A percentile compares a stretch with the other conserved stretches of the same genome.
phyloP scores from a whole-genome alignment of 2,329 filamentous ascomycete species.

The Paracoccidioides lutzii region DNA sequence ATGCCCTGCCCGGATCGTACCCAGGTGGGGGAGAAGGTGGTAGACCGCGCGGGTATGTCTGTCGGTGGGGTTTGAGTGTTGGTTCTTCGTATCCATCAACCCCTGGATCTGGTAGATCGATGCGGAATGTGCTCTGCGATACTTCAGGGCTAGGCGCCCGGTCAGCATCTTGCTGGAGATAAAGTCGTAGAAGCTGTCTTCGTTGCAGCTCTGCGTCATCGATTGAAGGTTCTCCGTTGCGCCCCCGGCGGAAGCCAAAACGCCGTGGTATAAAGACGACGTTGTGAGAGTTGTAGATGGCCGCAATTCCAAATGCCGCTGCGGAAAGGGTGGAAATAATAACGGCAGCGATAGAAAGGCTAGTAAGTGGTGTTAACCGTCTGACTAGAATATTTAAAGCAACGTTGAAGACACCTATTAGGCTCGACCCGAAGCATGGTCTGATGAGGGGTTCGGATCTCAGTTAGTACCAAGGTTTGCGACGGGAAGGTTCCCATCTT shows the following conservation, averaged over 20 bases:
- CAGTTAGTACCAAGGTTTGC: conserved; percentile 1
- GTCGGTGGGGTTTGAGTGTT: conserved; percentile 10
- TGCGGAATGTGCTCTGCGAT: conserved; percentile 18
- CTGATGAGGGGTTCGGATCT: background rate
- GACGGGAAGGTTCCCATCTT: background rate
- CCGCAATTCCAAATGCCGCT: conserved; percentile 17
- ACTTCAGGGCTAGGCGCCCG: conserved; percentile 18
- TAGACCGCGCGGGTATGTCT: conserved; percentile 7
- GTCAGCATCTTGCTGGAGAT: conserved; percentile 20
- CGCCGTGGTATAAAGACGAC: conserved; percentile 5
- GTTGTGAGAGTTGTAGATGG: conserved; percentile 17
- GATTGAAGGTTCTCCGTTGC: conserved; percentile 8
- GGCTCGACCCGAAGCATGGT: conserved; percentile 17
- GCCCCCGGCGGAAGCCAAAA: conserved; percentile 4
- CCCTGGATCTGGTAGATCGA: conserved; percentile 16
- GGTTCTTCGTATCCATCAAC: conserved; percentile 14
- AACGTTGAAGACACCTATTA: conserved; percentile 23
- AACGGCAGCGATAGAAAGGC: conserved; percentile 17
- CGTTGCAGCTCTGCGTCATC: conserved; percentile 29
- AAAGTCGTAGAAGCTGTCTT: conserved; percentile 25
- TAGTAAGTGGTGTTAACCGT: conserved; percentile 16
- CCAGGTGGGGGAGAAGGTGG: conserved; percentile 4
- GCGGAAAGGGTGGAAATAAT: conserved; percentile 19
- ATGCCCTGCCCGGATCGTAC: conserved; percentile 1
- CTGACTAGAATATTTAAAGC: conserved; percentile 22